phyloP scores from a whole-genome alignment of 306 rosid genomes.

The Cicer bijugum region DNA sequence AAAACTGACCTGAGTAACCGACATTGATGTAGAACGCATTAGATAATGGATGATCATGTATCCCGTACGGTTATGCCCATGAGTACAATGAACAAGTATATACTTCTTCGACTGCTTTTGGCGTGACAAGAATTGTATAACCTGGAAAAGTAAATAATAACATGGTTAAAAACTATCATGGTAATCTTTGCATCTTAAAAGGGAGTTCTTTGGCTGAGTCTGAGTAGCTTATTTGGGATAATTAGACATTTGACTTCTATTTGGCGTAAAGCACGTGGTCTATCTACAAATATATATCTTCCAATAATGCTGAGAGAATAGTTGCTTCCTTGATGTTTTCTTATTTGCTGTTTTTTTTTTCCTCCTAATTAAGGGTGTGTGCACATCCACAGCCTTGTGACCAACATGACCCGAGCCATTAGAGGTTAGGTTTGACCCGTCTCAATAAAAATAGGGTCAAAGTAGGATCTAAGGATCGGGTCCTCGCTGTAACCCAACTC shows the following conservation, averaged over 20 bases:
- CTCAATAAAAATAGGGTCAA: too few species aligned
- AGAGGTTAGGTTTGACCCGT: too few species aligned
- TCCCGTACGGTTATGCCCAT: slow-evolving; percentile 99
- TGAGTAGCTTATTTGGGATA: neutral
- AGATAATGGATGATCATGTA: slow-evolving; percentile 92
- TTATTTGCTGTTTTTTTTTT: neutral
- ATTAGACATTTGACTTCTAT: neutral
- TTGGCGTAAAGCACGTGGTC: neutral
- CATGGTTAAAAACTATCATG: slow-evolving; percentile 30
- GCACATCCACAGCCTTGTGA: too few species aligned
- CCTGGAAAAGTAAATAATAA: slow-evolving; percentile 59
- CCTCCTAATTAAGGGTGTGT: too few species aligned
- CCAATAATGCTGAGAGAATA: neutral
- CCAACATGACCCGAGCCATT: too few species aligned
- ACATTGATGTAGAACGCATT: slow-evolving; percentile 74
- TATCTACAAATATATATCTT: neutral
- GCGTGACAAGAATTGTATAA: slow-evolving; percentile 74
- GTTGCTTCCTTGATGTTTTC: neutral
- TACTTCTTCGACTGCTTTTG: slow-evolving; percentile 87
- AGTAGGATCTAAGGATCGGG: too few species aligned
- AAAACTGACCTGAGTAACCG: slow-evolving; percentile 81
- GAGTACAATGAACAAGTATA: slow-evolving; percentile 98
- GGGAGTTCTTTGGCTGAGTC: neutral
- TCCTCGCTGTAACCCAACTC: too few species aligned
- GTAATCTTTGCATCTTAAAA: neutral